Base-by-base conservation (phyloP, 75 land plant genomes). In the Picea glauca region DNA sequence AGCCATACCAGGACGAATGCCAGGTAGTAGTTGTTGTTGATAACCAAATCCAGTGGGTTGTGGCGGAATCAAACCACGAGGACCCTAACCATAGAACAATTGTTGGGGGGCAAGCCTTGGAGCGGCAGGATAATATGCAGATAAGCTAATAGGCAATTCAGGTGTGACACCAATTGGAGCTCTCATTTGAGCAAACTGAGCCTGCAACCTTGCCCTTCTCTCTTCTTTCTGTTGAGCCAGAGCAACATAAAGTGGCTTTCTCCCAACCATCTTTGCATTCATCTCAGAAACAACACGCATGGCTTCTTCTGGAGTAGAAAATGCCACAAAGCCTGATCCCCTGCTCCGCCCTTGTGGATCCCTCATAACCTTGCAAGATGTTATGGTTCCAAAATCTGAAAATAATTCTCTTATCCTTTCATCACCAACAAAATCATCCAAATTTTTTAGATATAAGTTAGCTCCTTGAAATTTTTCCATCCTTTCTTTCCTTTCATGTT, bases 71-170 rank as follows among this genome's bases (percentile, higher is more conserved):
- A 89, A 17, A 58, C 87, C 92, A 67, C 88, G 87, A 13, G 79
- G 74, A 31, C 87, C 88, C 66, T 91, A 91, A 74, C 93, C 93
- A 82, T 80, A 93, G 82, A 82, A 93, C n/a, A 93, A 58, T 72
- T 90, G 95, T 77, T 84, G 95, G n/a, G 84, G 87, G 11, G 85
- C 87, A 75, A 90, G 78, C 78, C 93, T 86, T 58, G 91, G 84
- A 26, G 88, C 80, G 30, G 87, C 90, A 74, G 87, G 86, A 82
- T 91, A 90, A 65, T 84, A 91, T 74, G 85, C 89, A 56, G 90
- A 90, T 70, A 86, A 77, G 58, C 89, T 88, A 26, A 26, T 26
- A 26, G 26, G 26, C 26, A 26, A 26, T 26, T 26, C 26, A 26
- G 26, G 26, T 26, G 26, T 26, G 26, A 26, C 26, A 26, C 26